phyloP scores from a whole-genome alignment of 2,329 filamentous ascomycete genomes.

The Fusarium sp. region DNA sequence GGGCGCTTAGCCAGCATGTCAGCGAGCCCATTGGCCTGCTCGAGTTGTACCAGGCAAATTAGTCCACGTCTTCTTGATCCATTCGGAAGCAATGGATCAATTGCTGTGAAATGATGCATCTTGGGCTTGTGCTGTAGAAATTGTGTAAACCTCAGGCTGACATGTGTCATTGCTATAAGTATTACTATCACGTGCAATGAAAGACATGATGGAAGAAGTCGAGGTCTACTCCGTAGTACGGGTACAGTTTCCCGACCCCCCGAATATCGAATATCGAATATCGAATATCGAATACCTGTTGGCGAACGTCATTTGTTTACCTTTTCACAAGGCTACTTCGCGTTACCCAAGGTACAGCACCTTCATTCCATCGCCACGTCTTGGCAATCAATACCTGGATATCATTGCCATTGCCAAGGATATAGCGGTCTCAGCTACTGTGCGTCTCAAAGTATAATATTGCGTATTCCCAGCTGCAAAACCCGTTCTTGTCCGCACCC shows the following conservation, averaged over 20 bases:
- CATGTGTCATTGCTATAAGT: too few relatives aligned
- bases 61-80: slow-evolving; percentile 20
- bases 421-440: slow-evolving; percentile 13
- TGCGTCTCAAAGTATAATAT: slow-evolving; percentile 1
- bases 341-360: slow-evolving; percentile 15
- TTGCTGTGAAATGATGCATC: background rate
- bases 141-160: background rate
- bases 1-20: slow-evolving; percentile 28
- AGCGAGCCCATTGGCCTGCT: slow-evolving; percentile 28
- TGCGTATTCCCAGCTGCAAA: slow-evolving; percentile 11
- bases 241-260: background rate
- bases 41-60: slow-evolving; percentile 21
- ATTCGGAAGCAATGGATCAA: slow-evolving; percentile 22
- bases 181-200: slow-evolving; percentile 21
- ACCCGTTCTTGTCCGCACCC: background rate
- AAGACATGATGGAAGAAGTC: background rate
- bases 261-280: background rate
- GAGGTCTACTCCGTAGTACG: background rate
- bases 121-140: background rate
- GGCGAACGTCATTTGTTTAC: background rate
- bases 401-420: slow-evolving; percentile 19
- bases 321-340: background rate
- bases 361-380: slow-evolving; percentile 31
- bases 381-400: slow-evolving; percentile 12
- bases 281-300: too few relatives aligned